Evolutionary conservation across 805 yeast genomes (phyloP), one percentile per base, ranked within the genome.

Genomic region (Ascoidea tarda): DNA sequence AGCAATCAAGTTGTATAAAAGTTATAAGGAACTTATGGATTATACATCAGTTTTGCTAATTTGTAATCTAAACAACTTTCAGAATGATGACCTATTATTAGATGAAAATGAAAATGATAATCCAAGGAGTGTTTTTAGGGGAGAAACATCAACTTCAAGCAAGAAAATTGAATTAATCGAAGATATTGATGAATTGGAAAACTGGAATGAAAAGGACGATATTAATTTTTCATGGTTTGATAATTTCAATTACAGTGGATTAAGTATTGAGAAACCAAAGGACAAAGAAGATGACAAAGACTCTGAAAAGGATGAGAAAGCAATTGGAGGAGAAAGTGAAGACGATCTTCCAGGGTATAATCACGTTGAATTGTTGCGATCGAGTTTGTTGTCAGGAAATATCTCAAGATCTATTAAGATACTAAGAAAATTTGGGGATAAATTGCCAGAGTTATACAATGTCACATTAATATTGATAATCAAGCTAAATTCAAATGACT

Each of bases 361-460:
- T 55, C 80, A 78, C 57, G 73, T 82, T 45, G 87, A 84, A 54
- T 62, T 82, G 31, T 85, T 91, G 62, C 71, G 90, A 52, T 75
- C 85, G 0, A 69, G 80, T 48, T 75, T 81, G n/a, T 71, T 82
- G 8, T 63, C 79, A 0, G 78, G 75, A 1, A 81, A 86, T 58
- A 70, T 82, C 32, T 62, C 66, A 0, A 78, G 75, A 12, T 84
- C 89, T 14, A 65, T 81, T 21, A 71, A 73, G 16, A 69, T 84
- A 14, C 67, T 87, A 6, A 72, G 74, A 38, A 74, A 76, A 53
- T 78, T 79, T 62, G 91, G 89, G 0, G 74, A 72, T 1, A 61
- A 68, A 5, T 84, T 82, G 32, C 83, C 84, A 0, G 84, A 80
- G 51, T 68, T 90, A 21, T 87, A 76, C 64, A 76, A 78, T 32